Evolutionary conservation across 2,329 filamentous ascomycete genomes (phyloP).

Genomic region (Fusarium ramigenum): DNA sequence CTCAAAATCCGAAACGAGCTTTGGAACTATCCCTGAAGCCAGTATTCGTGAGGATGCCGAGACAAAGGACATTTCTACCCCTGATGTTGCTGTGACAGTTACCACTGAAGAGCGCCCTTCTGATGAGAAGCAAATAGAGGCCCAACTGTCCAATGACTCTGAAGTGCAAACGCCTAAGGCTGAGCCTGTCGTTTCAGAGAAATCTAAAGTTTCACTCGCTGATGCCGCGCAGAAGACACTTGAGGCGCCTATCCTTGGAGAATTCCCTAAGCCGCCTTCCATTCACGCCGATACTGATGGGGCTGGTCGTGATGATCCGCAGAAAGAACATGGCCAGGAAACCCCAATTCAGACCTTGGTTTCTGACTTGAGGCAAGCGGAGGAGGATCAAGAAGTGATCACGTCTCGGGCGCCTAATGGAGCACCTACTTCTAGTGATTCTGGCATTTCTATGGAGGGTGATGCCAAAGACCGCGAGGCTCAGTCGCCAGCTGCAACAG

Average conservation of each 20-base stretch:
- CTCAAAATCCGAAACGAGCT: slow-evolving; percentile 34
- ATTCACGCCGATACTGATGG: slow-evolving; percentile 11
- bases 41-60: slow-evolving; percentile 20
- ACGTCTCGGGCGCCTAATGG: background rate
- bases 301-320: background rate
- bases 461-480: slow-evolving; percentile 23
- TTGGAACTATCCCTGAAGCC: slow-evolving; percentile 20
- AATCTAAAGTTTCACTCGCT: background rate
- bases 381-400: background rate
- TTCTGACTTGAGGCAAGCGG: background rate
- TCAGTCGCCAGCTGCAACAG: background rate
- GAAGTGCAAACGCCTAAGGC: slow-evolving; percentile 20
- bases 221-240: slow-evolving; percentile 2
- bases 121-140: background rate
- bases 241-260: slow-evolving; percentile 7
- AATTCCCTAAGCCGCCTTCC: slow-evolving; percentile 34
- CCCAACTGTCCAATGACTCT: slow-evolving; percentile 4
- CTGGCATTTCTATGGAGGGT: slow-evolving; percentile 36
- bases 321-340: background rate
- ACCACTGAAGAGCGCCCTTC: background rate
- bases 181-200: background rate
- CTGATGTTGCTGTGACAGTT: background rate
- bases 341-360: background rate
- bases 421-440: slow-evolving; percentile 32
- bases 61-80: background rate